Conservation (phyloP, 768 basidiomycete genomes). For the Panaeolus papilionaceus region DNA sequence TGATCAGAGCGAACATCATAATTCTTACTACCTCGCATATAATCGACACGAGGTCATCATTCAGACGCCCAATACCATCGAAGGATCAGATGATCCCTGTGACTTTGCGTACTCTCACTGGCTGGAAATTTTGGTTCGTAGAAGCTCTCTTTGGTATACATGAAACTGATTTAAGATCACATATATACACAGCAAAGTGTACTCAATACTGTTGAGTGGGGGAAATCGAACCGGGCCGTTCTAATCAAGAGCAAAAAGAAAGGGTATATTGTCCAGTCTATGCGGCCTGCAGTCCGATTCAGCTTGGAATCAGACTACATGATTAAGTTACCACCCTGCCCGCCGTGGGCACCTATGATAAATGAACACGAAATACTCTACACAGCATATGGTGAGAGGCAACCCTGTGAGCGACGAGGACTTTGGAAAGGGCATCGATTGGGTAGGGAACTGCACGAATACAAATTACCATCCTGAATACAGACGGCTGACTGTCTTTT, state of each 20-base stretch:
- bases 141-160: background rate
- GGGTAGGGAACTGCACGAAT: background rate
- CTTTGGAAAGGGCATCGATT: background rate
- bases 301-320: background rate
- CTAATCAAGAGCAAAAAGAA: background rate
- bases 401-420: background rate
- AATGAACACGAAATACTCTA: background rate
- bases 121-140: slow-evolving; percentile 3
- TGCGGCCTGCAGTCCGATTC: background rate
- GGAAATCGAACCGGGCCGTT: background rate
- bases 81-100: background rate
- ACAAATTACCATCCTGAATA: too few relatives aligned
- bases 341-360: slow-evolving; percentile 2
- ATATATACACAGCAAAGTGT: background rate
- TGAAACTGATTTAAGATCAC: background rate
- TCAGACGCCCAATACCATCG: slow-evolving; percentile 1
- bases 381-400: background rate
- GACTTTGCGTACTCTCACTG: background rate
- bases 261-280: background rate
- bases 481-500: background rate
- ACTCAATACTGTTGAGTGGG: background rate
- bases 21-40: slow-evolving; percentile 2
- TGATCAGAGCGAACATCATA: background rate
- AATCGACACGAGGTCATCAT: slow-evolving; percentile 7
- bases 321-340: background rate